phyloP scores from a whole-genome alignment of 2,329 filamentous ascomycete genomes.

The Aspergillus sp. region DNA sequence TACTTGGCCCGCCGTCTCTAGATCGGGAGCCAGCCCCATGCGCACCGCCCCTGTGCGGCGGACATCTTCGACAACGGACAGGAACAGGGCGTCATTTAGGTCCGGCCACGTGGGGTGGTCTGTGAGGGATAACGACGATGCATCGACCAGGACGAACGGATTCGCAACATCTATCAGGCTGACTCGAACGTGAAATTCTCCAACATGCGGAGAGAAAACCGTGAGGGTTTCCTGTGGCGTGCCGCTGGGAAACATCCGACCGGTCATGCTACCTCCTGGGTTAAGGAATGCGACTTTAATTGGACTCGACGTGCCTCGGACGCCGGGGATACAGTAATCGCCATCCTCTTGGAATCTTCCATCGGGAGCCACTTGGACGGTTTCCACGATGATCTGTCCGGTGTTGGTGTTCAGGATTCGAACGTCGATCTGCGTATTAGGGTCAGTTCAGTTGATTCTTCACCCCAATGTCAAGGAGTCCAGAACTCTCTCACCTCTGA shows the following conservation, averaged over 20 bases:
- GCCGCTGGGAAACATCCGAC: slow-evolving; percentile 58
- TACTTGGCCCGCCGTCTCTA: slow-evolving; percentile 37
- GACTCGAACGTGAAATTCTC: slow-evolving; percentile 38
- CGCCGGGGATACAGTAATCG: slow-evolving; percentile 61
- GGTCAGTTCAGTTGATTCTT: neutral
- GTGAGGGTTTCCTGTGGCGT: slow-evolving; percentile 28
- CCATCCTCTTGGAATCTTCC: slow-evolving; percentile 46
- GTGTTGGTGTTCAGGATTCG: slow-evolving; percentile 69
- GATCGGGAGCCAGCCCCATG: slow-evolving; percentile 55
- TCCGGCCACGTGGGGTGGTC: neutral
- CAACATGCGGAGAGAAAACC: slow-evolving; percentile 43
- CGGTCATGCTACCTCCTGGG: slow-evolving; percentile 62
- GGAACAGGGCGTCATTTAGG: slow-evolving; percentile 25
- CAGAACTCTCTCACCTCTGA: too few species aligned
- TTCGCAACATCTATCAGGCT: slow-evolving; percentile 63
- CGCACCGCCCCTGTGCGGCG: slow-evolving; percentile 53
- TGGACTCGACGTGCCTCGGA: slow-evolving; percentile 54
- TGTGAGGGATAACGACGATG: slow-evolving; percentile 46
- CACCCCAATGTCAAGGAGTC: too few species aligned
- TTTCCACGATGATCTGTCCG: slow-evolving; percentile 56
- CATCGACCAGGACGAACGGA: slow-evolving; percentile 60
- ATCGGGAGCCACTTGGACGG: slow-evolving; percentile 51
- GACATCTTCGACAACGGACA: slow-evolving; percentile 53
- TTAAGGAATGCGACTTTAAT: slow-evolving; percentile 60
- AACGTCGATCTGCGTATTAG: slow-evolving; percentile 46